A percentile compares a stretch with the other conserved stretches of the same genome.
phyloP scores from a whole-genome alignment of 2,329 filamentous ascomycete species.

The Hypocrella siamensis region DNA sequence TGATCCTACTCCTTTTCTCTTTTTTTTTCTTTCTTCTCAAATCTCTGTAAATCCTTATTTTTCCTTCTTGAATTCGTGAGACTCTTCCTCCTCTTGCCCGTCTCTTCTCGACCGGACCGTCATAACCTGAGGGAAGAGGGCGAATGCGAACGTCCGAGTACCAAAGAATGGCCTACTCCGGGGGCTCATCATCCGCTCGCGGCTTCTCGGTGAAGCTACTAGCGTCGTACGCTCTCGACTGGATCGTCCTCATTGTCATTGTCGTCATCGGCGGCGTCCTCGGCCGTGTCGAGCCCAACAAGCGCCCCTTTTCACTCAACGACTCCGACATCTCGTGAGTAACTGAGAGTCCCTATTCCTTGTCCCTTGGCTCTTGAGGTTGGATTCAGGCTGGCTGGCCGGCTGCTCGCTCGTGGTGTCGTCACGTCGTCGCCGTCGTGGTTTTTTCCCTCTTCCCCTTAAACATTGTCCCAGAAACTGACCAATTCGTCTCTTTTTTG shows the following conservation, averaged over 20 bases:
- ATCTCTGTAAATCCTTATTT: too few relatives aligned
- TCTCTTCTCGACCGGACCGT: conserved; percentile 1
- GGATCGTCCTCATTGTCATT: conserved; percentile 49
- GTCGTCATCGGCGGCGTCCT: conserved; percentile 44
- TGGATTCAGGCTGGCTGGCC: too few relatives aligned
- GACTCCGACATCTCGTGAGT: conserved; percentile 61
- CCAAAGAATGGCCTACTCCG: conserved; percentile 12
- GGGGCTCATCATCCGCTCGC: conserved; percentile 7
- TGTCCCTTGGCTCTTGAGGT: too few relatives aligned
- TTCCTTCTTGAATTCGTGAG: background rate
- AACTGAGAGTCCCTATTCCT: too few relatives aligned
- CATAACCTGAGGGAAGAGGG: background rate
- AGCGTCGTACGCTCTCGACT: conserved; percentile 59
- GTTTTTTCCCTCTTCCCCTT: background rate
- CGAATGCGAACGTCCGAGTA: conserved; percentile 11
- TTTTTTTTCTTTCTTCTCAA: background rate
- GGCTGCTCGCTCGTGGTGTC: background rate
- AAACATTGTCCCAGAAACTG: background rate
- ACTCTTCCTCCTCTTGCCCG: conserved; percentile 1
- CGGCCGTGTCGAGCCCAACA: conserved; percentile 44
- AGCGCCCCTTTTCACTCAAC: conserved; percentile 52
- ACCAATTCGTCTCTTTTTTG: background rate
- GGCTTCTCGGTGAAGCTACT: conserved; percentile 22
- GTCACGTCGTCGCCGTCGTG: conserved; percentile 1
- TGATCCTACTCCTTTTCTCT: background rate